Percentiles rank a stretch among this genome's conserved stretches.
phyloP scores from a whole-genome alignment of 2,329 filamentous ascomycete species.

The Torrubiella hemipterigena region DNA sequence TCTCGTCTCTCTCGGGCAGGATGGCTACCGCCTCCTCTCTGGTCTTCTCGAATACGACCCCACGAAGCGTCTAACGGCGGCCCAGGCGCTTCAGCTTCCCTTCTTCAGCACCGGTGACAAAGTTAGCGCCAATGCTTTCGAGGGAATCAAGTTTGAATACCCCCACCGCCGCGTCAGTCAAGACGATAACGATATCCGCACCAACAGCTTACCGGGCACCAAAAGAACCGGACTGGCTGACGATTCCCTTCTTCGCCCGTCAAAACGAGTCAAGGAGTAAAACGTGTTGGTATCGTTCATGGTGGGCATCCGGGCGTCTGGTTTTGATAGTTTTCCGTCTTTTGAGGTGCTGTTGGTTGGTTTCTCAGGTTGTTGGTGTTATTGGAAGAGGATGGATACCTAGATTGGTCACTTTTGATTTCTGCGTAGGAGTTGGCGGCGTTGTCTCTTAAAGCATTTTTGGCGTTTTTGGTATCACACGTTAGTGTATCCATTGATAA shows the following conservation, averaged over 20 bases:
- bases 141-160: slow-evolving; percentile 79
- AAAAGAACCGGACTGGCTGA: slow-evolving; percentile 81
- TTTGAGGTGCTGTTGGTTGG: too few species aligned
- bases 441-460: too few species aligned
- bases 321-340: too few species aligned
- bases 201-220: slow-evolving; percentile 76
- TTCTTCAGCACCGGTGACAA: slow-evolving; percentile 72
- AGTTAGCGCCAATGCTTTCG: slow-evolving; percentile 76
- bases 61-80: slow-evolving; percentile 73
- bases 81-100: slow-evolving; percentile 76
- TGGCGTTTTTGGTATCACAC: too few species aligned
- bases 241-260: slow-evolving; percentile 54
- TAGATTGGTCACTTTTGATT: too few species aligned
- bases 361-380: too few species aligned
- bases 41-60: slow-evolving; percentile 89
- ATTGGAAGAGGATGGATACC: too few species aligned
- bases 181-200: slow-evolving; percentile 93
- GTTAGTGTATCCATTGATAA: too few species aligned
- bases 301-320: too few species aligned
- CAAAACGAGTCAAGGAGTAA: slow-evolving; percentile 50
- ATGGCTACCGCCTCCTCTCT: slow-evolving; percentile 73
- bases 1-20: slow-evolving; percentile 52
- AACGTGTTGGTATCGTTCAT: too few species aligned
- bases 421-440: too few species aligned
- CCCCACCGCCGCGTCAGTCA: slow-evolving; percentile 82